These are phyloP conservation scores for Paraleonurus japonicus DNA, from an alignment of 257 asterid genomes.

Conservation along the genomic window DNA sequence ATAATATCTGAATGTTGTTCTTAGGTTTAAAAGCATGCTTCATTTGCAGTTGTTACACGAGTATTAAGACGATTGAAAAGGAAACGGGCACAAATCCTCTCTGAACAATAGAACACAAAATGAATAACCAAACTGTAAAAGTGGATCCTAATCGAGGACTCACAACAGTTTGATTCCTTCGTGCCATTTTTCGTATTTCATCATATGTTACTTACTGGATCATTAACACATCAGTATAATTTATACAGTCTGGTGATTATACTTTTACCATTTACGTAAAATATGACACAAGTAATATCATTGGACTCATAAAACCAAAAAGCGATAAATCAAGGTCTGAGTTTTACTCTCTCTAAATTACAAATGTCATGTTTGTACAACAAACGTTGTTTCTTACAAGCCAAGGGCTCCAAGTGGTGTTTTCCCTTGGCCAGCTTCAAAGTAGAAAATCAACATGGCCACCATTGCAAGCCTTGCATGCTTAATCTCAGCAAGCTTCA, in stretches of 20 bases:
- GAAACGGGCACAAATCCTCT: background rate
- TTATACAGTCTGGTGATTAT: too few species aligned
- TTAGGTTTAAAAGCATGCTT: background rate
- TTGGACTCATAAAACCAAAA: background rate
- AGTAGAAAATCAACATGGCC: conserved; percentile 91
- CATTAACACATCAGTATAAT: too few species aligned
- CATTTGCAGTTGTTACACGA: background rate
- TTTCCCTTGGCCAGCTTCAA: conserved; percentile 97
- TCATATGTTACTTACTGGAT: too few species aligned
- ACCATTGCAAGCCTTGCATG: conserved; percentile 95
- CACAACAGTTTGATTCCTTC: too few species aligned
- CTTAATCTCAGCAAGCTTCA: conserved; percentile 95
- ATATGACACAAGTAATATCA: too few species aligned
- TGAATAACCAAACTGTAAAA: background rate
- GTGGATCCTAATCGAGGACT: background rate
- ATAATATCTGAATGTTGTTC: background rate
- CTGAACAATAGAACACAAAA: background rate
- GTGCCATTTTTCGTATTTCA: too few species aligned
- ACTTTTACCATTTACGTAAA: too few species aligned
- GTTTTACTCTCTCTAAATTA: conserved; percentile 24
- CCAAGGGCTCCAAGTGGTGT: conserved; percentile 98
- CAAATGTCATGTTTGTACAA: conserved; percentile 29
- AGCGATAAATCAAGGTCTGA: background rate
- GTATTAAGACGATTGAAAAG: background rate
- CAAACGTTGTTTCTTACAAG: conserved; percentile 38